Conservation (phyloP, 345 rosid genomes). For the Schrenkiella parvula region DNA sequence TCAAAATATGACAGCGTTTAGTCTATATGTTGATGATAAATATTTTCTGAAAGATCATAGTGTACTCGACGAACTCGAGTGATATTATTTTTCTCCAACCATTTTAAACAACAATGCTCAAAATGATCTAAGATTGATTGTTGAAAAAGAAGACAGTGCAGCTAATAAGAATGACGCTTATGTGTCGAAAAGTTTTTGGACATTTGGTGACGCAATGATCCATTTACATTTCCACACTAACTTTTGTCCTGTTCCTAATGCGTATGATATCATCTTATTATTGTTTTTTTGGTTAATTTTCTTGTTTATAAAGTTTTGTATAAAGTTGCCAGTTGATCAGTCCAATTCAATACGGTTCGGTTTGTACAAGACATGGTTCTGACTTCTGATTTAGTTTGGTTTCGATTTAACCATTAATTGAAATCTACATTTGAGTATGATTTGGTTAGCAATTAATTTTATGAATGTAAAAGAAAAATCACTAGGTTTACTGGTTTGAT, state of each 20-base stretch:
- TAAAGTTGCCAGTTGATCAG: neutral
- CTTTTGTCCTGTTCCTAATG: constrained; percentile 9
- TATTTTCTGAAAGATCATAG: neutral
- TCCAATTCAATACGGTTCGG: neutral
- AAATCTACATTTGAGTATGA: too few species aligned
- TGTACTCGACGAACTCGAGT: neutral
- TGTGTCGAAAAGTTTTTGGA: constrained; percentile 16
- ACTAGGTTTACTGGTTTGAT: too few species aligned
- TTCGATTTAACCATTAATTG: too few species aligned
- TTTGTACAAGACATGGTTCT: neutral
- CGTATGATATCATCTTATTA: neutral
- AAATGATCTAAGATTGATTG: neutral
- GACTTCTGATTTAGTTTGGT: neutral
- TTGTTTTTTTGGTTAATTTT: neutral
- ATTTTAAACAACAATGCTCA: neutral
- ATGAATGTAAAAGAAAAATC: too few species aligned
- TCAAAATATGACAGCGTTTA: neutral
- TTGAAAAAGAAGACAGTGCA: constrained; percentile 12
- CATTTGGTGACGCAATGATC: constrained; percentile 7
- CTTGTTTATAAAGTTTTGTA: neutral
- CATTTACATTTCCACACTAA: constrained; percentile 15
- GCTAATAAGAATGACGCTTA: neutral
- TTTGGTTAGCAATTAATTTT: too few species aligned
- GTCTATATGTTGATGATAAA: neutral
- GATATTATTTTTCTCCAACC: neutral